Conservation (phyloP, 257 asterid species). For the Solanum microdontum region DNA sequence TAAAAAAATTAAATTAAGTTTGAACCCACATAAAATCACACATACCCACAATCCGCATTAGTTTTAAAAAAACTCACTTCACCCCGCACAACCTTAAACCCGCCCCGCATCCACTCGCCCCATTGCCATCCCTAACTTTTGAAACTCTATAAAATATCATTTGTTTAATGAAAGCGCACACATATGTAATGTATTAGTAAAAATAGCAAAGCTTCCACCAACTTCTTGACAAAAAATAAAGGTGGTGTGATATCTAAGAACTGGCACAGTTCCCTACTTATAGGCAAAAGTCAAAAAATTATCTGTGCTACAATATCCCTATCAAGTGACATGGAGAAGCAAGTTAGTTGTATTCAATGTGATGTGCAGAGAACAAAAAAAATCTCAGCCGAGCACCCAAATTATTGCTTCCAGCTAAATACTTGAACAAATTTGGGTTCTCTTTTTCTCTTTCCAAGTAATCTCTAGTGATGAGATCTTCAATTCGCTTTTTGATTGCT, state of each 20-base stretch:
- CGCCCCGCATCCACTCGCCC: too few species aligned
- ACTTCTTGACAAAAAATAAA: background rate
- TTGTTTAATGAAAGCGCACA: too few species aligned
- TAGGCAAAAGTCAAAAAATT: background rate
- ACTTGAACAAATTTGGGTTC: slow-evolving; percentile 29
- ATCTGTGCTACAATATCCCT: background rate
- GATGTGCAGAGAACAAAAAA: background rate
- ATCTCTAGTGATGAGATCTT: slow-evolving; percentile 34
- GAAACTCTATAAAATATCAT: too few species aligned
- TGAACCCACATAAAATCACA: too few species aligned
- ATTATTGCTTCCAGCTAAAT: slow-evolving; percentile 20
- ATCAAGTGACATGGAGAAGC: background rate
- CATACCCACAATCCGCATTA: accelerated
- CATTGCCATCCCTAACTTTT: too few species aligned
- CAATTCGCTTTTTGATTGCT: slow-evolving; percentile 41
- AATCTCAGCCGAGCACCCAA: background rate
- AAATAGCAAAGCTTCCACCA: background rate
- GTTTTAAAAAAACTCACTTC: too few species aligned
- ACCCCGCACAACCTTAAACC: too few species aligned
- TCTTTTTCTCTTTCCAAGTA: slow-evolving; percentile 43
- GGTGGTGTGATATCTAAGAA: background rate
- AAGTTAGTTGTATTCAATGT: background rate
- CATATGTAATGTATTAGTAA: too few species aligned
- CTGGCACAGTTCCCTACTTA: background rate
- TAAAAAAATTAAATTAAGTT: too few species aligned